Conservation (phyloP, 2,329 filamentous ascomycete genomes). For the Ophiocordyceps camponoti-leonardi region DNA sequence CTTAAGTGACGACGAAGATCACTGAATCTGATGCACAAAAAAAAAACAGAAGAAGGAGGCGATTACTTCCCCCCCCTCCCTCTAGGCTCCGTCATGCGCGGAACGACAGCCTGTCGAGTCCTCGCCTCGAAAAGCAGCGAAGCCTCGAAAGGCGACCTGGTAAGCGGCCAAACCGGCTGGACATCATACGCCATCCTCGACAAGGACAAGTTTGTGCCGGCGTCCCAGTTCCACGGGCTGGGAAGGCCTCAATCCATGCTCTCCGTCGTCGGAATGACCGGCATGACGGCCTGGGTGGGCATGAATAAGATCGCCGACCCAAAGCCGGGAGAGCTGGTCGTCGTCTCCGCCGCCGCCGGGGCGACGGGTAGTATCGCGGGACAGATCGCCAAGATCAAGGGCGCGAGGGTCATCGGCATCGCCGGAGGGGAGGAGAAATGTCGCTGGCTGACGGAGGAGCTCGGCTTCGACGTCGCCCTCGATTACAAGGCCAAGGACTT, state of each 20-base stretch:
- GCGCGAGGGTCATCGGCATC: slow-evolving; percentile 43
- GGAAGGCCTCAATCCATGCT: slow-evolving; percentile 38
- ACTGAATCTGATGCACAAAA: too few species aligned
- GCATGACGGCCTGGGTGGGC: slow-evolving; percentile 62
- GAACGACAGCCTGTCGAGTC: slow-evolving; percentile 40
- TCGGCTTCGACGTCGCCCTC: slow-evolving; percentile 50
- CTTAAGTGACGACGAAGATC: too few species aligned
- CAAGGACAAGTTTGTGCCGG: slow-evolving; percentile 29
- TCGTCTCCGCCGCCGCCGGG: slow-evolving; percentile 62
- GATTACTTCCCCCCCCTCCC: slow-evolving; percentile 53
- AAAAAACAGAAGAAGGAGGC: slow-evolving; percentile 18
- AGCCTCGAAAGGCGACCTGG: slow-evolving; percentile 39
- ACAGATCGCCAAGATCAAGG: slow-evolving; percentile 62
- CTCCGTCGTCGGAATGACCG: slow-evolving; percentile 47
- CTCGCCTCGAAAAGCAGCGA: slow-evolving; percentile 38
- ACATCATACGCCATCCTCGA: slow-evolving; percentile 43
- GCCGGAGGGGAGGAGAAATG: slow-evolving; percentile 53
- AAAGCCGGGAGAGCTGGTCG: slow-evolving; percentile 54
- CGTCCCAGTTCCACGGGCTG: slow-evolving; percentile 21
- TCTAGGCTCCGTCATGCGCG: slow-evolving; percentile 53
- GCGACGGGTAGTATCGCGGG: slow-evolving; percentile 62
- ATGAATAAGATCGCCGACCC: slow-evolving; percentile 51
- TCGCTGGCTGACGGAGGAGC: slow-evolving; percentile 41
- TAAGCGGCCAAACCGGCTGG: slow-evolving; percentile 43
- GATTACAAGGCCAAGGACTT: slow-evolving; percentile 55